Conservation (phyloP, 805 yeast species). For the Brettanomyces sp. region DNA sequence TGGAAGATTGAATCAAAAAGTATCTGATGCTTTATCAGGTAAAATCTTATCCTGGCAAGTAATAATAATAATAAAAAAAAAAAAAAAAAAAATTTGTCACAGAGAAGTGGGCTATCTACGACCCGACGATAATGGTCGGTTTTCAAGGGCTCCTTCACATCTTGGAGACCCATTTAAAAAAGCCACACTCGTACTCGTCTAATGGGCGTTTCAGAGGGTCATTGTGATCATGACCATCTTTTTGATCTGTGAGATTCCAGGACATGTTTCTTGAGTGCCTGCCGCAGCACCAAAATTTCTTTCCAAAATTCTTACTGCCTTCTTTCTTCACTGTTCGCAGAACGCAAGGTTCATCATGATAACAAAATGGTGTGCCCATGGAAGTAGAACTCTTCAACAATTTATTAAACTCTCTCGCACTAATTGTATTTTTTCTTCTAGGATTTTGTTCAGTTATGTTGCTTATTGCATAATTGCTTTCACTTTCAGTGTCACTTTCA, state of each 20-base stretch:
- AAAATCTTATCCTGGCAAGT: no score
- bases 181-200: constrained; percentile 36
- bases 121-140: background rate
- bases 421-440: background rate
- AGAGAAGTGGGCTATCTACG: background rate
- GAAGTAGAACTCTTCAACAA: constrained; percentile 8
- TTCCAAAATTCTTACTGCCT: constrained; percentile 32
- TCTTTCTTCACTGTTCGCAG: constrained; percentile 35
- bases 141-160: background rate
- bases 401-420: constrained; percentile 10
- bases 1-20: no score
- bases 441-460: background rate
- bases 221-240: constrained; percentile 1
- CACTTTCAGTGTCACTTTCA: constrained; percentile 6
- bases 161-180: constrained; percentile 39
- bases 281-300: constrained; percentile 46
- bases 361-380: constrained; percentile 31
- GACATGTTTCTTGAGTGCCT: constrained; percentile 20
- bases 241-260: constrained; percentile 19
- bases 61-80: no score
- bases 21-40: no score
- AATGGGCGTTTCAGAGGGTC: constrained; percentile 3
- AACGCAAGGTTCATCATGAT: constrained; percentile 37
- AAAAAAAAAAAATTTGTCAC: background rate
- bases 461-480: no score